Percentiles rank a stretch among this genome's conserved stretches.
Conservation (phyloP, 2,329 filamentous ascomycete genomes). For the Monosporascus sp. region DNA sequence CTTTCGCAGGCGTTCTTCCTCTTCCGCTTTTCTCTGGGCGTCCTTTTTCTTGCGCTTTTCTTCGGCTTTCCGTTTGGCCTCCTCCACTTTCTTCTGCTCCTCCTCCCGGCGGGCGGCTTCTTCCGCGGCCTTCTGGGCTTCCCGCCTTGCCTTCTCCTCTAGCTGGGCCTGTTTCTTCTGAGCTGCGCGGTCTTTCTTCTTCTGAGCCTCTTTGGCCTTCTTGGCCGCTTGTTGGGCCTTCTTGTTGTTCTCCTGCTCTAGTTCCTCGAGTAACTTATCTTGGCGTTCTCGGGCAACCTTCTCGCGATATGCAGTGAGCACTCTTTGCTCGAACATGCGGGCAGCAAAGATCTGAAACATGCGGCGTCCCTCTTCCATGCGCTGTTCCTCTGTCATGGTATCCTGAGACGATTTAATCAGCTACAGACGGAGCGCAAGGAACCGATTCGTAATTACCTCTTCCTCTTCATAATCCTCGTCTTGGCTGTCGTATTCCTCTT, state of each 20-base stretch:
- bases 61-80: constrained; percentile 75
- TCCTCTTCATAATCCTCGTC: constrained; percentile 72
- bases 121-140: constrained; percentile 84
- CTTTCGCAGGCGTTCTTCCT: constrained; percentile 79
- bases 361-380: constrained; percentile 94
- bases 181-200: constrained; percentile 88
- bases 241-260: constrained; percentile 76
- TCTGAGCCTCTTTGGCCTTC: constrained; percentile 89
- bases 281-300: constrained; percentile 93
- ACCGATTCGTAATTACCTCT: constrained; percentile 47
- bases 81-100: constrained; percentile 73
- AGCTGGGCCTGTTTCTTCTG: constrained; percentile 83
- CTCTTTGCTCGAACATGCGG: constrained; percentile 97
- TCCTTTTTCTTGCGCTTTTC: constrained; percentile 91
- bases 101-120: constrained; percentile 70
- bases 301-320: constrained; percentile 94
- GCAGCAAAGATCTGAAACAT: constrained; percentile 99
- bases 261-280: constrained; percentile 81
- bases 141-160: constrained; percentile 83
- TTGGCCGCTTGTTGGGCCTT: constrained; percentile 81
- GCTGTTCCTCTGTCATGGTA: constrained; percentile 94
- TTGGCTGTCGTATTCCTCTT: constrained; percentile 57
- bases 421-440: constrained; percentile 3
- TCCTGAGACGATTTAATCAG: constrained; percentile 58
- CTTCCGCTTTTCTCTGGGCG: constrained; percentile 80